Base-by-base conservation (phyloP, 768 basidiomycete genomes). In the Leccinum boreale region DNA sequence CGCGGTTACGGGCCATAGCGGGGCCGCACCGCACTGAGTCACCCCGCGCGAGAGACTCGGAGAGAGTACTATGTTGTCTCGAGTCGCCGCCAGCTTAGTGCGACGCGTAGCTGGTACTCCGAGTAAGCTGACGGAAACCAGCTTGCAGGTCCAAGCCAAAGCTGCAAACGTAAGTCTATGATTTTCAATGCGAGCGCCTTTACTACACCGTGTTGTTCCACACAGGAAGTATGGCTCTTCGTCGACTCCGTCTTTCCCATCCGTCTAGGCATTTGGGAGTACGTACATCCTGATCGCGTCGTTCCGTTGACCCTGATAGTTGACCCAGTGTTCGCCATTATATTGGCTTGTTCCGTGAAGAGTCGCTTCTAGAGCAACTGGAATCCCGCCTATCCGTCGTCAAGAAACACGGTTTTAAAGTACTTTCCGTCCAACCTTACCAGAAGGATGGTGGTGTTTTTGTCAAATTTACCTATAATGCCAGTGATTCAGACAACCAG, bases 361-460 rank as follows among this genome's bases (percentile, higher is more conserved):
- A 88, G 47, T 67, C 70, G n/a, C 74, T 92, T 1, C 75, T 90
- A 26, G 74, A 71, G 3, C 58, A 67, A 28, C 72, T 94, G 19
- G 66, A 72, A 15, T 64, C 65, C 1, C 77, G 84, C 33, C 75
- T 94, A 8, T 75, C 80, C 12, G 61, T 71, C 7, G 77, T 90
- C 42, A 78, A 80, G 29, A 65, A 78, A 1, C 81, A 85, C 62
- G 77, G 75, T 35, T 90, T 94, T 66, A 74, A 76, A 29, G 73
- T 92, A n/a, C 65, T 86, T 4, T 79, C 81, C 23, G 65, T 92
- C 5, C 78, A 90, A 53, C 85, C 85, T 7, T 79, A 85, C 59
- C 71, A 74, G 52, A 95, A 94, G 65, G 92, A 94, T 59, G 93
- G 93, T 3, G 94, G 94, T 5, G 86, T 91, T 15, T 94, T 92